phyloP scores from a whole-genome alignment of 202 grass and related monocot genomes.

The Miscanthus sacchariflorus region DNA sequence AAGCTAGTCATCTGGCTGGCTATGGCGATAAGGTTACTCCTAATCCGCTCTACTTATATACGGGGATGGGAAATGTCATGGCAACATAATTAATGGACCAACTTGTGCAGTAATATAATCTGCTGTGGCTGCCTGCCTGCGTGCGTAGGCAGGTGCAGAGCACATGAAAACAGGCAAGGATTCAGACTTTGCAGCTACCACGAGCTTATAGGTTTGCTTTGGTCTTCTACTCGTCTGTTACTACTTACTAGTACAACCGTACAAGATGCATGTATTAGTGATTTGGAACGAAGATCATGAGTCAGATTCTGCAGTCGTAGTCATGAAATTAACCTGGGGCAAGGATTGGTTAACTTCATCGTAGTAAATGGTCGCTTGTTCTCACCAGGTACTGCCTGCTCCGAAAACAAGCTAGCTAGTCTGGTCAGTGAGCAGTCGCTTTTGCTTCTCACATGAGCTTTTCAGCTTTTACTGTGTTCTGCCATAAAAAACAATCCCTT shows the following conservation, averaged over 20 bases:
- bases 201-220: neutral
- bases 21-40: neutral
- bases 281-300: neutral
- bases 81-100: neutral
- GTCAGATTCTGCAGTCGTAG: neutral
- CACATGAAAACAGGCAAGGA: neutral
- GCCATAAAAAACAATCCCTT: neutral
- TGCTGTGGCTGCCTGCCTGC: neutral
- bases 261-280: too few species aligned
- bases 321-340: neutral
- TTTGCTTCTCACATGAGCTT: too few species aligned
- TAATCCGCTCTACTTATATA: neutral
- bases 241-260: neutral
- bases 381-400: neutral
- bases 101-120: neutral
- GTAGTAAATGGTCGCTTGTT: neutral
- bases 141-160: neutral
- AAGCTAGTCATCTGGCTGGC: neutral
- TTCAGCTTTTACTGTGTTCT: neutral
- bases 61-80: neutral
- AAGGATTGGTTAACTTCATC: conserved; percentile 17
- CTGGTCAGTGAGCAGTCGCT: too few species aligned
- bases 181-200: neutral
- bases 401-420: neutral
- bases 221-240: neutral